Evolutionary conservation across 2,329 filamentous ascomycete species (phyloP), one percentile per base, ranked within the genome.

Genomic region (Hymenoscyphus scutula): DNA sequence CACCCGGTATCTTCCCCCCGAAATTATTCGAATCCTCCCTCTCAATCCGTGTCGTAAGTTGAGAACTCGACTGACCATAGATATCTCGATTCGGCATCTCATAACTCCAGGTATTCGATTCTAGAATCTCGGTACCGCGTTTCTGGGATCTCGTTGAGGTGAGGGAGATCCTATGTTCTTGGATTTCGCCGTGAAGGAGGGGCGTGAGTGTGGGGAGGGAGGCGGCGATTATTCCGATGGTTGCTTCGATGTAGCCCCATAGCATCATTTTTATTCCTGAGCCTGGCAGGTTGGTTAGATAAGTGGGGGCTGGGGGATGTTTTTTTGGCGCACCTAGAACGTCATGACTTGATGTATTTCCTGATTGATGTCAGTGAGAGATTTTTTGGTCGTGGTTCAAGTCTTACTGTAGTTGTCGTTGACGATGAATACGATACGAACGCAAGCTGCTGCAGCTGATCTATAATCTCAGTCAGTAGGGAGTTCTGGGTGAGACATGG

Each of bases 191-290:
- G n/a, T 55, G 25, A 6, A 55, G 53, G 25, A 55, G 5, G n/a
- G 53, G 53, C 27, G 27, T 55, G 3, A 55, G 27, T 13, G 53
- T 55, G 3, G 53, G 27, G 15, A 55, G 53, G 53, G 27, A 55
- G 30, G 53, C 53, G 27, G 25, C 53, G 27, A 55, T 55, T 30
- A 55, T 34, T 55, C 53, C 53, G 1, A 55, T 19, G 23, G 3
- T 15, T 11, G 30, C 53, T 34, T 55, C 53, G n/a, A 55, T 10
- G 53, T 55, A 55, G 27, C 19, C 23, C 53, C 53, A 55, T 19
- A 55, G 5, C 53, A 55, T 55, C 17, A 34, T 34, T 10, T 55
- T 55, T 34, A 27, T 55, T 32, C 27, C 53, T 17, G 8, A 3
- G 27, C 15, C 45, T 51, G 45, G 10, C 11, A 5, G n/a, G 8